phyloP scores from a whole-genome alignment of 371 early-diverging fungal genomes.

The Apophysomyces variabilis region DNA sequence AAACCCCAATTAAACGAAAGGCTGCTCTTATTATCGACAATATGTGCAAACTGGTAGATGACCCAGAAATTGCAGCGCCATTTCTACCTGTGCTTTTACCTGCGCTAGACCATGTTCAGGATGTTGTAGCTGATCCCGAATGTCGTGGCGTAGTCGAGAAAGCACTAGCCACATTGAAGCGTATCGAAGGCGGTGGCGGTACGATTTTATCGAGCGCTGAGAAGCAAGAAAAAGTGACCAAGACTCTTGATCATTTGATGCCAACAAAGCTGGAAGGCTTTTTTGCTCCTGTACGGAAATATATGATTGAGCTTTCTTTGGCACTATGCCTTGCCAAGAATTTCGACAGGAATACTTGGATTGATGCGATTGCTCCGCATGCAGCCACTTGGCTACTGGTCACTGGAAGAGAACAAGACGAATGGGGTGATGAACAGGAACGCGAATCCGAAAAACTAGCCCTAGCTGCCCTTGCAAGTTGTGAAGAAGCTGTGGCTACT shows the following conservation, averaged over 20 bases:
- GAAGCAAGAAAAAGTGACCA: slow-evolving; percentile 48
- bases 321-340: slow-evolving; percentile 39
- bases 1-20: slow-evolving; percentile 72
- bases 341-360: slow-evolving; percentile 27
- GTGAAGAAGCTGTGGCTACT: slow-evolving; percentile 49
- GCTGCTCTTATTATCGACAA: slow-evolving; percentile 83
- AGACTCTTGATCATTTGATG: slow-evolving; percentile 40
- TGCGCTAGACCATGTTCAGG: slow-evolving; percentile 73
- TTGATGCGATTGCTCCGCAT: slow-evolving; percentile 26
- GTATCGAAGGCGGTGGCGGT: slow-evolving; percentile 35
- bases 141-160: slow-evolving; percentile 65
- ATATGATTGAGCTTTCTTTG: slow-evolving; percentile 49
- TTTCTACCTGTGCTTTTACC: slow-evolving; percentile 82
- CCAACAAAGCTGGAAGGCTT: slow-evolving; percentile 38
- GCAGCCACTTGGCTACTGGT: slow-evolving; percentile 43
- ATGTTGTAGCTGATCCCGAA: slow-evolving; percentile 80
- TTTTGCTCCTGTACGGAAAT: slow-evolving; percentile 36
- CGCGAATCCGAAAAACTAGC: slow-evolving; percentile 34
- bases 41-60: slow-evolving; percentile 81
- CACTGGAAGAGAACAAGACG: slow-evolving; percentile 39
- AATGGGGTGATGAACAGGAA: slow-evolving; percentile 32
- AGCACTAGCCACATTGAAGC: slow-evolving; percentile 47
- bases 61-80: slow-evolving; percentile 77
- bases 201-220: slow-evolving; percentile 41
- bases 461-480: slow-evolving; percentile 41